Conservation (phyloP, 2,329 filamentous ascomycete species). For the Rutstroemia sp. region DNA sequence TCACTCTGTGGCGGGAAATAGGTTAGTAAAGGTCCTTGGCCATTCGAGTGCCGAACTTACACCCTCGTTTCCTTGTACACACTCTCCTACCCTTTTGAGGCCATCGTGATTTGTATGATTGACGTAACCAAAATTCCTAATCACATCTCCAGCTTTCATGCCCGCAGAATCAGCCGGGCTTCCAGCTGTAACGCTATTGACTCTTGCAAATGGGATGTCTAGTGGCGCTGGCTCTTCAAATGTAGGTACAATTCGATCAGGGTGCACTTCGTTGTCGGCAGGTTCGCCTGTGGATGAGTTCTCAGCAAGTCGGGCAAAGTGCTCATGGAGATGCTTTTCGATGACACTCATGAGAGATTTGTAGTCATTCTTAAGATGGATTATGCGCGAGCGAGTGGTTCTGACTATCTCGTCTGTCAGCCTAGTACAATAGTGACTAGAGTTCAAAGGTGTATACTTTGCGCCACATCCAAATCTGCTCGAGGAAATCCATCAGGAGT, state of each 20-base stretch:
- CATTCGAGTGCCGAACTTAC: constrained; percentile 45
- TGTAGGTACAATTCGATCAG: constrained; percentile 29
- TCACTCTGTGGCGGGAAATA: constrained; percentile 43
- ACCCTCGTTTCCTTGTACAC: constrained; percentile 82
- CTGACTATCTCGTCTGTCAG: constrained; percentile 53
- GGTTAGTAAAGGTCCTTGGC: background rate
- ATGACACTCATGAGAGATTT: constrained; percentile 79
- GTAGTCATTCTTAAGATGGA: constrained; percentile 86
- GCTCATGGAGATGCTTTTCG: constrained; percentile 79
- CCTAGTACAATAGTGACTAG: background rate
- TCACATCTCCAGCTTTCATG: constrained; percentile 69
- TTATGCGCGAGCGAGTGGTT: constrained; percentile 85
- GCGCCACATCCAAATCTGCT: constrained; percentile 88
- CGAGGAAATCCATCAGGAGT: constrained; percentile 89
- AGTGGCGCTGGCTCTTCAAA: constrained; percentile 30
- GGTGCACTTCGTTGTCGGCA: constrained; percentile 16
- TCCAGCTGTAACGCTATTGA: constrained; percentile 70
- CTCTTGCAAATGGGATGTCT: constrained; percentile 72
- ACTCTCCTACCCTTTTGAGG: constrained; percentile 78
- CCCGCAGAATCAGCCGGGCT: constrained; percentile 83
- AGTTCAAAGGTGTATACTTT: constrained; percentile 53
- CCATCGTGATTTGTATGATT: constrained; percentile 81
- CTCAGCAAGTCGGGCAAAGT: constrained; percentile 65
- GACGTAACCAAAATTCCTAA: constrained; percentile 79
- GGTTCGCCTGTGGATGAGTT: constrained; percentile 28